phyloP scores from a whole-genome alignment of 2,329 filamentous ascomycete genomes.

The Coccinonectria pachysandricola region DNA sequence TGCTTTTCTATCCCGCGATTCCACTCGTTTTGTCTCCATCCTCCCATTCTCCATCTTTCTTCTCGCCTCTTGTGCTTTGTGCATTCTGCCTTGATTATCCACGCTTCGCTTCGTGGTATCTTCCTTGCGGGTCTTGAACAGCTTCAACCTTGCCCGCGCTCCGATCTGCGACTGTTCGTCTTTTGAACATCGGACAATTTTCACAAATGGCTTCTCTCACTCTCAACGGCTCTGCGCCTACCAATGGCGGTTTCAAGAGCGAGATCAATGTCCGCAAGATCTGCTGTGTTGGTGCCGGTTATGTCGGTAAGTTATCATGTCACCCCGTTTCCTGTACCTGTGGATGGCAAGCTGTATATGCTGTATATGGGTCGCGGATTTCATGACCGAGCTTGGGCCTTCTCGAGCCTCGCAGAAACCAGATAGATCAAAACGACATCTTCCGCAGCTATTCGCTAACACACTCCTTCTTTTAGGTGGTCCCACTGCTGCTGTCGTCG shows the following conservation, averaged over 20 bases:
- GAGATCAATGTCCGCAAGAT: slow-evolving; percentile 43
- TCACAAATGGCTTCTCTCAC: slow-evolving; percentile 18
- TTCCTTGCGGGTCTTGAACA: slow-evolving; percentile 14
- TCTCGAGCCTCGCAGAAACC: too few relatives aligned
- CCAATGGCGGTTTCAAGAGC: slow-evolving; percentile 19
- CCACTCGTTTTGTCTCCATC: slow-evolving; percentile 4
- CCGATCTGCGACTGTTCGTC: too few relatives aligned
- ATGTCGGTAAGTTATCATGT: slow-evolving; percentile 57
- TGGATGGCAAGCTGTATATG: too few relatives aligned
- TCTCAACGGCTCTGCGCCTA: slow-evolving; percentile 22
- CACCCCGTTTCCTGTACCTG: too few relatives aligned
- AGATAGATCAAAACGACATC: slow-evolving; percentile 5
- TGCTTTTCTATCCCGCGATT: too few relatives aligned
- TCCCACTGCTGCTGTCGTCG: slow-evolving; percentile 65
- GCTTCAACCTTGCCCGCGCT: slow-evolving; percentile 5
- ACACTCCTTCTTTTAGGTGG: slow-evolving; percentile 39
- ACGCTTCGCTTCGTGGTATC: slow-evolving; percentile 14
- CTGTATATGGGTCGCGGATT: too few relatives aligned
- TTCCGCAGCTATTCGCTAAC: slow-evolving; percentile 9
- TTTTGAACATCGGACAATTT: too few relatives aligned
- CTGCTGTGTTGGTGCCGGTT: slow-evolving; percentile 66
- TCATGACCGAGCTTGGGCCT: too few relatives aligned
- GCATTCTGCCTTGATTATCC: slow-evolving; percentile 10
- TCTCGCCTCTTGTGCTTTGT: slow-evolving; percentile 10
- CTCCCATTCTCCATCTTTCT: slow-evolving; percentile 4